Evolutionary conservation across 805 yeast genomes (phyloP), one percentile per base, ranked within the genome.

Genomic region (Yarrowia deformans): DNA sequence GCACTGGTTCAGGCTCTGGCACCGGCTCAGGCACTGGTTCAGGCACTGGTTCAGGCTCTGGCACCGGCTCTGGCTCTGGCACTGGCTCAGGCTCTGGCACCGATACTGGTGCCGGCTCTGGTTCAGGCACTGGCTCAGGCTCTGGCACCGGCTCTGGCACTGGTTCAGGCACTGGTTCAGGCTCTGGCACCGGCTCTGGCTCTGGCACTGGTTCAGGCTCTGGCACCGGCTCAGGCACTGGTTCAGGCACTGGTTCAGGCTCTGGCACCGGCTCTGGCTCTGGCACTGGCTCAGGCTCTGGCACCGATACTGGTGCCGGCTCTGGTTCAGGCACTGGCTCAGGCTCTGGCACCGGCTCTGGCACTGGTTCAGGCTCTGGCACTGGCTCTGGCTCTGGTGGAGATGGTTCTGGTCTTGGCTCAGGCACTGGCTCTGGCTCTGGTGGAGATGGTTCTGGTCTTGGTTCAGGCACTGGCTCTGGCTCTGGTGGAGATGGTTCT

Each of bases 41-140:
- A 8, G 52, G 54, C 7, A 16, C 54, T 29, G 54, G 54, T 8
- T 29, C n/a, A n/a, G 54, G 37, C 12, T 14, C 12, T 19, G 37
- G 37, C 32, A 19, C 19, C 23, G n/a, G n/a, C n/a, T 39, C 40
- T 39, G 40, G 40, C 13, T n/a, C n/a, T n/a, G 14, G 14, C 13
- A 2, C 7, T 1, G 40, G 40, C 16, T 39, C 40, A 9, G 50
- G 54, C 16, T 48, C 52, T 7, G 12, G 12, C 49, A 19, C 29
- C 32, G 49, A 29, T 29, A 23, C 29, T 23, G 29, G 29, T 35
- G n/a, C n/a, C n/a, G n/a, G n/a, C n/a, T 35, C 39, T 4, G 50
- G 50, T 18, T 45, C 48, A 8, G 52, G 54, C 7, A 16, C 54
- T 29, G 54, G 54, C n/a, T n/a, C n/a, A n/a, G n/a, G n/a, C n/a